Conservation (phyloP, 768 basidiomycete genomes). For the Leccinellum luteum region DNA sequence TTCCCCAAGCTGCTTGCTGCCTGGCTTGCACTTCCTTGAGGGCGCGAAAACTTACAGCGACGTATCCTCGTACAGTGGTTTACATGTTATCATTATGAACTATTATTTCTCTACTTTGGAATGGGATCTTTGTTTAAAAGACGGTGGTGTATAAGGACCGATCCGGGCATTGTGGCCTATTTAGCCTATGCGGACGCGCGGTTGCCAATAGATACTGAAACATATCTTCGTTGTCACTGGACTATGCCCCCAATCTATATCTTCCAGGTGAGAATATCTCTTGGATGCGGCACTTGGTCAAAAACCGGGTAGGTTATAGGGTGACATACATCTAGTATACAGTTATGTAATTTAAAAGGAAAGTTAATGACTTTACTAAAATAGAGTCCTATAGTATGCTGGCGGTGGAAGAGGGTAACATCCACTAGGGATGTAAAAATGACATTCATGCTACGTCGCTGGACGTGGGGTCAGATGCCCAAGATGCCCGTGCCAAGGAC, state of each 20-base stretch:
- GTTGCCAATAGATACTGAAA: no score
- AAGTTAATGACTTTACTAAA: background rate
- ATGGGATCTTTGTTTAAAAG: background rate
- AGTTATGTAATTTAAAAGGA: background rate
- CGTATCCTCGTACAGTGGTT: background rate
- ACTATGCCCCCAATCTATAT: background rate
- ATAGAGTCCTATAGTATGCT: background rate
- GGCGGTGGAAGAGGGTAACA: background rate
- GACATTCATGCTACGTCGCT: background rate
- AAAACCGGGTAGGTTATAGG: background rate
- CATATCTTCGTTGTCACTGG: no score
- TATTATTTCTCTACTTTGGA: background rate
- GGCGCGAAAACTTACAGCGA: background rate
- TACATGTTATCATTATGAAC: background rate
- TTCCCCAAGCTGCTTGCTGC: conserved; percentile 47
- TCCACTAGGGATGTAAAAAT: background rate
- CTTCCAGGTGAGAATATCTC: background rate
- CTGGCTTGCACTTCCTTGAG: conserved; percentile 40
- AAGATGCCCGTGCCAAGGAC: conserved; percentile 21
- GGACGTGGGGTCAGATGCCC: background rate
- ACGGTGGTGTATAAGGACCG: background rate
- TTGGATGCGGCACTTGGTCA: background rate
- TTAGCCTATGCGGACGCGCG: background rate
- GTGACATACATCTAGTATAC: background rate
- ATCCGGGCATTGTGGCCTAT: background rate